phyloP scores from a whole-genome alignment of 2,329 filamentous ascomycete species.

The Monosporascus cannonballus region DNA sequence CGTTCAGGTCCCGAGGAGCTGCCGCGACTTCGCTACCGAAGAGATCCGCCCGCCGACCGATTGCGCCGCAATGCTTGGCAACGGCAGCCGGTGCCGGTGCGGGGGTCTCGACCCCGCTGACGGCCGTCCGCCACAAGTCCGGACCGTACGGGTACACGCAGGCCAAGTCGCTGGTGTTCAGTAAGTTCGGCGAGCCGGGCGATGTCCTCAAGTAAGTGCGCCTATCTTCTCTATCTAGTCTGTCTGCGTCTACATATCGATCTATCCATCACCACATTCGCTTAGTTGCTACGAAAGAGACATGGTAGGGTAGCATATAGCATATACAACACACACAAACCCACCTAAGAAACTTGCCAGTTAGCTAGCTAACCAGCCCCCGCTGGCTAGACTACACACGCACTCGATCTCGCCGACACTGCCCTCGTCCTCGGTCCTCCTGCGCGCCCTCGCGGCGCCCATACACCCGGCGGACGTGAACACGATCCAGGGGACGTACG shows the following conservation, averaged over 20 bases:
- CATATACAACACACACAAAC: too few relatives aligned
- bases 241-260: background rate
- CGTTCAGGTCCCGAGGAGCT: background rate
- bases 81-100: background rate
- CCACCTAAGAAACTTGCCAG: too few relatives aligned
- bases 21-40: background rate
- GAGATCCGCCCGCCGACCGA: background rate
- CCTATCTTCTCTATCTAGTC: background rate
- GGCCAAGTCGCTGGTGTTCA: slow-evolving; percentile 74
- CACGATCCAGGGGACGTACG: slow-evolving; percentile 95
- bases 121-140: slow-evolving; percentile 42
- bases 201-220: slow-evolving; percentile 62
- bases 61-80: background rate
- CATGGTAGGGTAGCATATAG: too few relatives aligned
- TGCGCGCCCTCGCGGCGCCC: slow-evolving; percentile 83
- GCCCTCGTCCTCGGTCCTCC: slow-evolving; percentile 58
- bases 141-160: slow-evolving; percentile 76
- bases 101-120: slow-evolving; percentile 11
- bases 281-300: too few relatives aligned
- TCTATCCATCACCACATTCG: too few relatives aligned
- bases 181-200: slow-evolving; percentile 66
- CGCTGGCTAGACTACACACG: slow-evolving; percentile 51
- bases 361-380: too few relatives aligned
- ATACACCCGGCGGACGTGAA: slow-evolving; percentile 98
- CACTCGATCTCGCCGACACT: slow-evolving; percentile 74